Conservation (phyloP, 306 rosid genomes). For the Dalbergia cultrata region DNA sequence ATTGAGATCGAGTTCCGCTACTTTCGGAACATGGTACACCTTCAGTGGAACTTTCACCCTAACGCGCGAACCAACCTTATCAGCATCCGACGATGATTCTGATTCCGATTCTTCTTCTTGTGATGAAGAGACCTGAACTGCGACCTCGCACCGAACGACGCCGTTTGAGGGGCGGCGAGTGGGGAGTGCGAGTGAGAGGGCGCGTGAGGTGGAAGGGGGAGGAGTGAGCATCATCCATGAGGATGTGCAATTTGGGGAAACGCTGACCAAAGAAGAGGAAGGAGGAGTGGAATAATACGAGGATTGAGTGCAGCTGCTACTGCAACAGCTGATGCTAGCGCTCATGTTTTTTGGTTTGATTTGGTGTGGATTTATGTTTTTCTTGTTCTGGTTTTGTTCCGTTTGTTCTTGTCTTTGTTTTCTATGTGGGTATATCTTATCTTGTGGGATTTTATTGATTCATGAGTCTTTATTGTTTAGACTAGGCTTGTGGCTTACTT, state of each 20-base stretch:
- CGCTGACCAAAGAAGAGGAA: conserved; percentile 15
- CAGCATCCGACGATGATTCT: not conserved
- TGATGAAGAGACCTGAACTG: conserved; percentile 51
- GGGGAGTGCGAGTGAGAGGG: not conserved
- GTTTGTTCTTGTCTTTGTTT: not conserved
- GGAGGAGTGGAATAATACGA: not conserved
- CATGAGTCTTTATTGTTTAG: too few relatives aligned
- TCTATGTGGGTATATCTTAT: not conserved
- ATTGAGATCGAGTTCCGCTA: conserved; percentile 69
- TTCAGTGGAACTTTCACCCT: conserved; percentile 85
- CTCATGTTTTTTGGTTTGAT: not conserved
- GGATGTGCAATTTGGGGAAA: conserved; percentile 34
- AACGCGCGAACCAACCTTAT: conserved; percentile 73
- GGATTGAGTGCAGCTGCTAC: not conserved
- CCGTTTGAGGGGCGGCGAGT: not conserved
- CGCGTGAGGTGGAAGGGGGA: not conserved
- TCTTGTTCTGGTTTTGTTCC: not conserved
- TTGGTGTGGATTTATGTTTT: not conserved
- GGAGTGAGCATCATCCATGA: conserved; percentile 3
- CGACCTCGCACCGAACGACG: conserved; percentile 59
- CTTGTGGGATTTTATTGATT: too few relatives aligned
- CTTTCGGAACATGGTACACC: conserved; percentile 86
- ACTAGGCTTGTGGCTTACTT: too few relatives aligned
- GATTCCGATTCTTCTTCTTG: conserved; percentile 34
- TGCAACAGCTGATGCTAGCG: conserved; percentile 22